Evolutionary conservation across 306 rosid genomes (phyloP).

Genomic region (Rosa lucieae): DNA sequence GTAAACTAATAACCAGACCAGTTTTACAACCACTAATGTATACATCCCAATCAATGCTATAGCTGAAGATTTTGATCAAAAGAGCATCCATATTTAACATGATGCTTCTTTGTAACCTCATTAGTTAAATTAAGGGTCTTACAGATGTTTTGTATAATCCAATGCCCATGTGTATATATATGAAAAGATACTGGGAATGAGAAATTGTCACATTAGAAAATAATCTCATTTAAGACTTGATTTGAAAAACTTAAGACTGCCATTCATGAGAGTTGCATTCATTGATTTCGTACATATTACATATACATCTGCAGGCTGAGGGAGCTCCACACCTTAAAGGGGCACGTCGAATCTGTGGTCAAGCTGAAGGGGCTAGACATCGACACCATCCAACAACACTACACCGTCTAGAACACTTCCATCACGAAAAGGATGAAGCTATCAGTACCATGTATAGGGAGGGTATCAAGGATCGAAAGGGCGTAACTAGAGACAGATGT

Average conservation of each 20-base stretch:
- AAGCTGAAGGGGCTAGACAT: slow-evolving; percentile 78
- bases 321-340: slow-evolving; percentile 79
- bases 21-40: background rate
- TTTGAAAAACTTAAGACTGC: background rate
- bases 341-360: slow-evolving; percentile 77
- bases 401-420: slow-evolving; percentile 25
- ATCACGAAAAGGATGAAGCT: background rate
- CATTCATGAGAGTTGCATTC: background rate
- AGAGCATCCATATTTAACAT: background rate
- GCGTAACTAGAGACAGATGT: background rate
- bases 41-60: background rate
- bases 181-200: background rate
- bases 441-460: background rate
- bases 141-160: background rate
- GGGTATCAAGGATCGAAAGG: background rate
- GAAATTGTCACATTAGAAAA: background rate
- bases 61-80: background rate
- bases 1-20: slow-evolving; percentile 28
- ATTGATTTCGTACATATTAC: background rate
- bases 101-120: slow-evolving; percentile 10
- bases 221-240: background rate
- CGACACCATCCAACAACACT: slow-evolving; percentile 46
- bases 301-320: slow-evolving; percentile 49
- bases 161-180: background rate
- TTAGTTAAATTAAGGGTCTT: background rate